Evolutionary conservation across 2,329 filamentous ascomycete genomes (phyloP).

Genomic region (Botrytis pseudocinerea): DNA sequence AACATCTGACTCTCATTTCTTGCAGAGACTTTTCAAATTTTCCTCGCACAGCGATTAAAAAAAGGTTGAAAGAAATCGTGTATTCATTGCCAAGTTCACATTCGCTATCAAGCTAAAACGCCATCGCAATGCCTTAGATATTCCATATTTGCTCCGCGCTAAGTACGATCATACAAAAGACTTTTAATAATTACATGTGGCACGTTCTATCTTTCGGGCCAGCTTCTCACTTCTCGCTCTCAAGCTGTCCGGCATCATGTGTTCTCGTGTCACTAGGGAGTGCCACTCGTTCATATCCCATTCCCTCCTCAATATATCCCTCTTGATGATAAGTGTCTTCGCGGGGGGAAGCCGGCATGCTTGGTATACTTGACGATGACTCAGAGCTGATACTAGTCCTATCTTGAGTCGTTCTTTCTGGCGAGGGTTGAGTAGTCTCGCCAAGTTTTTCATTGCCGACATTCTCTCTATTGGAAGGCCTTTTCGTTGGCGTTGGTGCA

Average conservation of each 20-base stretch:
- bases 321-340: conserved; percentile 22
- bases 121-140: not conserved
- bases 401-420: not conserved
- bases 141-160: not conserved
- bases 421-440: not conserved
- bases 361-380: conserved; percentile 45
- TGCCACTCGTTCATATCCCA: conserved; percentile 14
- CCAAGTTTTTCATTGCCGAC: not conserved
- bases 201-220: not conserved
- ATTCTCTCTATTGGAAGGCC: not conserved
- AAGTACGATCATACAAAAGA: not conserved
- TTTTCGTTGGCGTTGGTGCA: conserved; percentile 30
- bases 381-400: not conserved
- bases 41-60: not conserved
- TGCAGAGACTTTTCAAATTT: not conserved
- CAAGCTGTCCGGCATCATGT: conserved; percentile 18
- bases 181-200: not conserved
- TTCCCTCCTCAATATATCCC: conserved; percentile 20
- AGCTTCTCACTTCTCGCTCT: conserved; percentile 4
- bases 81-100: not conserved
- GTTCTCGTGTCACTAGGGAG: conserved; percentile 8
- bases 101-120: not conserved
- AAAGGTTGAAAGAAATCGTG: not conserved
- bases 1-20: not conserved
- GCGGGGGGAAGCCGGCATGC: conserved; percentile 41